Evolutionary conservation across 2,329 filamentous ascomycete genomes (phyloP).

Genomic region (Beauveria medogensis): DNA sequence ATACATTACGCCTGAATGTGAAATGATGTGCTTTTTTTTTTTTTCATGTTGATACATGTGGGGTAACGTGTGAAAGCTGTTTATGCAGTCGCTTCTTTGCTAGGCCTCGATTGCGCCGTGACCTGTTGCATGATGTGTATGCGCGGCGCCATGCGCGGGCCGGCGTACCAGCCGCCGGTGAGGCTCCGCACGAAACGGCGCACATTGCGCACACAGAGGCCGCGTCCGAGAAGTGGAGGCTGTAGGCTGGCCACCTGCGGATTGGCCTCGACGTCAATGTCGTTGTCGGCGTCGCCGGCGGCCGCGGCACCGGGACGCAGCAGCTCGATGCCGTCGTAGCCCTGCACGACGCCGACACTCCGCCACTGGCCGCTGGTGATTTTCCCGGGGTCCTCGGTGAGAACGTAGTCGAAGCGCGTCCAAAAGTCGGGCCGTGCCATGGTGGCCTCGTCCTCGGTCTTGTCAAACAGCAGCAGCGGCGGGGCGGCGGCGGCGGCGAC

Average conservation of each 20-base stretch:
- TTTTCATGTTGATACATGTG: neutral
- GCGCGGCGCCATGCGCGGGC: constrained; percentile 50
- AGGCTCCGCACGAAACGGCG: constrained; percentile 33
- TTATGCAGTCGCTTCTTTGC: neutral
- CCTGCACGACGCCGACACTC: constrained; percentile 46
- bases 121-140: constrained; percentile 40
- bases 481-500: constrained; percentile 14
- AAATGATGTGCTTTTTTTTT: neutral
- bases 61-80: too few species aligned
- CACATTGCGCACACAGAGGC: constrained; percentile 29
- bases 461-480: constrained; percentile 41
- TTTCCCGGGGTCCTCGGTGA: constrained; percentile 44
- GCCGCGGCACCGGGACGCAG: constrained; percentile 34
- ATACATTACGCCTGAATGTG: too few species aligned
- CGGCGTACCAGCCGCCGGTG: constrained; percentile 58
- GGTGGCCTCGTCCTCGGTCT: constrained; percentile 45
- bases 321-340: constrained; percentile 52
- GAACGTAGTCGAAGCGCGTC: constrained; percentile 54
- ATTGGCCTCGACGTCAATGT: constrained; percentile 6
- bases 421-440: constrained; percentile 48
- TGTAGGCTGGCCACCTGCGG: constrained; percentile 10
- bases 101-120: neutral
- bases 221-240: constrained; percentile 36
- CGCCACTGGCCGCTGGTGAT: constrained; percentile 47
- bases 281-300: constrained; percentile 14